Base-by-base conservation (phyloP, 768 basidiomycete species). In the Boletus insuetus region DNA sequence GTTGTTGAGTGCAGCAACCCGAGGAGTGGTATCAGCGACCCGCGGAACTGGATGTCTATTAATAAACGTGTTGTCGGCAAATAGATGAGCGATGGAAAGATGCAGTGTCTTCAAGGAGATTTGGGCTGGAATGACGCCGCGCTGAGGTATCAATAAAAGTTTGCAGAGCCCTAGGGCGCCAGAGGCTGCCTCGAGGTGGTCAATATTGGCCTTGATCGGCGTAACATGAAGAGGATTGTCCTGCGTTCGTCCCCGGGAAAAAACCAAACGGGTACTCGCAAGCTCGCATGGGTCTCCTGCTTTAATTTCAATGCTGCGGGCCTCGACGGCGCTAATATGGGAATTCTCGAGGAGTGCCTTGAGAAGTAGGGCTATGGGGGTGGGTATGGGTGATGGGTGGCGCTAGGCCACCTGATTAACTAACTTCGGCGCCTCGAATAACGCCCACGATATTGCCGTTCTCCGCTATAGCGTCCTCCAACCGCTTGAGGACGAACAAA, bases 381-480 rank as follows among this genome's bases (percentile, higher is more conserved):
- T 84, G 83, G 1, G 88, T 91, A n/a, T 84, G 83, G 1, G 88
- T 91, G 63, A 91, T 88, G 1, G 87, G 89, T 35, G 76, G 69
- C 0, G 85, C 82, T 14, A 75, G 68, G 11, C 83, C 86, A 49
- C 82, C 67, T 91, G 89, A 59, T 89, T 91, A 39, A 87, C 76
- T 91, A 39, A 87, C 76, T 64, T 88, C 89, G 19, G 84, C 60
- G 0, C 82, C 87, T 16, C 82, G 81, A 53, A 91, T 87, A 56
- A 90, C 74, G 24, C 83, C 89, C 20, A 84, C 69, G 49, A 91
- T 82, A 34, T 75, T 75, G 66, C 90, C 89, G 62, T 85, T 79
- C 64, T 89, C 87, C 14, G 73, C 73, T 9, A 82, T 51, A 4
- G 89, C 89, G 62, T 89, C 86, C 1, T 75, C 69, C 17, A 90